Conservation (phyloP, 2,329 filamentous ascomycete species). For the Diaporthe helianthi region DNA sequence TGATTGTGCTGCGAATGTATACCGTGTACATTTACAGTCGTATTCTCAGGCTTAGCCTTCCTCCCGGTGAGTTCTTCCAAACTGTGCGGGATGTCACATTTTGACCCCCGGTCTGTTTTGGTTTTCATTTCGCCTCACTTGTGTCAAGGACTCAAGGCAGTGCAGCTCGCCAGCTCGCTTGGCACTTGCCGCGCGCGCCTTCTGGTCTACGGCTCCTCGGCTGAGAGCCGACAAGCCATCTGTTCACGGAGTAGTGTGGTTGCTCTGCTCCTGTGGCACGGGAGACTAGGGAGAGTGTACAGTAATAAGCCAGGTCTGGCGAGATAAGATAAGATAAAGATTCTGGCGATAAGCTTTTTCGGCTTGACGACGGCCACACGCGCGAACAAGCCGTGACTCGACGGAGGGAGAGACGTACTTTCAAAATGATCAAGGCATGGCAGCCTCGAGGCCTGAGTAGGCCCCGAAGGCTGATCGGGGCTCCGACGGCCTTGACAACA, state of each 20-base stretch:
- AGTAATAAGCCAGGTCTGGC: neutral
- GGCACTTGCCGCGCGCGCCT: neutral
- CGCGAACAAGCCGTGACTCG: neutral
- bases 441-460: constrained; percentile 40
- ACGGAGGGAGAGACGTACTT: neutral
- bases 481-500: constrained; percentile 22
- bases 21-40: constrained; percentile 16
- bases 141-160: neutral
- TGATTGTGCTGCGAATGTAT: neutral
- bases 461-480: constrained; percentile 36
- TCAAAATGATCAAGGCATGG: constrained; percentile 44
- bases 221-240: neutral
- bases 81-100: neutral
- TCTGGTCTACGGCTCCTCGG: neutral
- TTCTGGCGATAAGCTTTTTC: constrained; percentile 10
- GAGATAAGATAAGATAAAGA: constrained; percentile 18
- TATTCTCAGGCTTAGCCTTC: neutral
- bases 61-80: neutral
- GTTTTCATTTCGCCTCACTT: constrained; percentile 6
- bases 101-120: neutral
- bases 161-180: no score
- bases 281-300: no score
- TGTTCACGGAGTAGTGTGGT: no score
- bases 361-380: neutral
- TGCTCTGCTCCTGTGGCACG: neutral